phyloP scores from a whole-genome alignment of 371 early-diverging fungal species.

The Circinella umbellata region DNA sequence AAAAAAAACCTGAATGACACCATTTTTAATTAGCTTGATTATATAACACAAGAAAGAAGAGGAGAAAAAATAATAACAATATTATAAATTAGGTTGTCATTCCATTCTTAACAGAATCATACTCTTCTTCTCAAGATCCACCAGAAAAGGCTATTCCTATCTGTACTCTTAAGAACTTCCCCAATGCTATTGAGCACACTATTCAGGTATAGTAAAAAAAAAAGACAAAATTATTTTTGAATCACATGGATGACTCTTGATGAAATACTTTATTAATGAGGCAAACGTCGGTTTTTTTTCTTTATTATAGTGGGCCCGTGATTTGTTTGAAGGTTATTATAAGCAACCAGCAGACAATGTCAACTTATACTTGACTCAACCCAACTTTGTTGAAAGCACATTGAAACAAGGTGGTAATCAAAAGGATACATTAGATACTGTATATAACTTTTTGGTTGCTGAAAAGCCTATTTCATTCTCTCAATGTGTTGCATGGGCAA shows the following conservation, averaged over 20 bases:
- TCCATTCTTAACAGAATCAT: conserved; percentile 97
- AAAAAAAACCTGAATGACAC: too few relatives aligned
- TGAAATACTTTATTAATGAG: too few relatives aligned
- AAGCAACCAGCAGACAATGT: conserved; percentile 91
- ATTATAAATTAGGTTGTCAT: conserved; percentile 70
- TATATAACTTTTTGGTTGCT: conserved; percentile 74
- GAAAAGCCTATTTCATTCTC: conserved; percentile 86
- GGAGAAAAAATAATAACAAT: not conserved
- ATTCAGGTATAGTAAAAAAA: conserved; percentile 71
- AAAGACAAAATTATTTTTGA: not conserved
- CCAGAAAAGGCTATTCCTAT: conserved; percentile 99
- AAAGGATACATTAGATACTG: conserved; percentile 75
- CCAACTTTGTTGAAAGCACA: conserved; percentile 79
- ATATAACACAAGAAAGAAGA: not conserved
- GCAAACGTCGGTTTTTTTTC: too few relatives aligned
- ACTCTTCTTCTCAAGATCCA: conserved; percentile 98
- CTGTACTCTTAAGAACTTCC: conserved; percentile 99
- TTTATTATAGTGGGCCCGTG: conserved; percentile 87
- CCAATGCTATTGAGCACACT: conserved; percentile 99
- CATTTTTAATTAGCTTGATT: not conserved
- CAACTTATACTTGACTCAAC: conserved; percentile 87
- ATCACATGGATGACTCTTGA: too few relatives aligned
- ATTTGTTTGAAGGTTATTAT: conserved; percentile 97
- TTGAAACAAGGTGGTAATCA: conserved; percentile 83
- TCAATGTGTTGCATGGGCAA: conserved; percentile 94